Evolutionary conservation across 176 grass and related monocot genomes (phyloP), one percentile per base, ranked within the genome.

Genomic region (Lolium rigidum): DNA sequence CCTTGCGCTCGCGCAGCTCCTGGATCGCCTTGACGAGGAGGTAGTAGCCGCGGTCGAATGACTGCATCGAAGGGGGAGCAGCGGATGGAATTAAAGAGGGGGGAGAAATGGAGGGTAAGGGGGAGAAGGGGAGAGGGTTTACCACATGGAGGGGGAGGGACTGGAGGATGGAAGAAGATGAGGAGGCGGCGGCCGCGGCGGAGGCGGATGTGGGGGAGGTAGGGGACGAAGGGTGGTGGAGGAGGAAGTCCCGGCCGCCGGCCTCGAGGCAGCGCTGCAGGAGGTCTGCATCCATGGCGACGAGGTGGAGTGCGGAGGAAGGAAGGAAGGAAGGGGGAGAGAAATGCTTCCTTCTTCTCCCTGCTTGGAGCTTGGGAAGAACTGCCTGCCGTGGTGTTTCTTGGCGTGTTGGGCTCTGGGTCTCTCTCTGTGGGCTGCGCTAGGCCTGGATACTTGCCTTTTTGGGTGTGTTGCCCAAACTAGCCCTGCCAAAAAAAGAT

Each of bases 21-120:
- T 98, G 96, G 89, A 98, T 95, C 85, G 96, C 93, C 88, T 98
- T 98, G 47, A 98, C 93, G 18, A 95, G 87, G 8, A 98, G 93
- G 88, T 98, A 98, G 83, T 80, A 98, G 8, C 96, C 96, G 21
- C 93, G 96, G 91, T 98, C 96, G 85, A 98, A 98, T 43, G 96
- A 92, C 96, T 98, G 80, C 77, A 39, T 49, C 15, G 67, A 63
- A n/a, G 6, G 18, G 13, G 31, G 31, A 35, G 31, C 31, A 70
- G 26, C 9, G 2, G 63, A 58, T 70, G 49, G 18, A 14, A 52
- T 78, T 48, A 86, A 46, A n/a, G 2, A n/a, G 3, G 11, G 13
- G 9, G 63, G 59, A 70, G 63, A 56, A 17, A 13, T 13, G 16
- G 44, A 54, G 9, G 38, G 2, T 1, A 41, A 41, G 39, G 11